These are phyloP conservation scores for Neobulgaria alba DNA, from an alignment of 2,329 filamentous ascomycete genomes.

Conservation along the genomic window DNA sequence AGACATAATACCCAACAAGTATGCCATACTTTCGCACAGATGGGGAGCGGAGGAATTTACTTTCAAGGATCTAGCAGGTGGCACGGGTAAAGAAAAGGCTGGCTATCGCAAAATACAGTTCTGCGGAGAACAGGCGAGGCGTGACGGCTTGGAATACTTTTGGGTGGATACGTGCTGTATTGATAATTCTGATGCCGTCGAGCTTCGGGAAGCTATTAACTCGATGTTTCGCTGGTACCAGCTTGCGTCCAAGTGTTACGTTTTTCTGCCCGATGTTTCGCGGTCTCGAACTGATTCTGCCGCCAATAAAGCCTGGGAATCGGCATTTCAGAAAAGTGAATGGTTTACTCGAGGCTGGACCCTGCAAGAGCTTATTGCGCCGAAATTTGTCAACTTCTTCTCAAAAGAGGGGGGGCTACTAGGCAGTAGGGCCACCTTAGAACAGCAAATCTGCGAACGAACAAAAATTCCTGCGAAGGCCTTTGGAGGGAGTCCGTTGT, in stretches of 20 bases:
- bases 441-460: conserved; percentile 14
- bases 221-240: conserved; percentile 5
- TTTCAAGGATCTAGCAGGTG: conserved; percentile 5
- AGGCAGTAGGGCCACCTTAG: conserved; percentile 13
- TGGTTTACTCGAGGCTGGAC: conserved; percentile 9
- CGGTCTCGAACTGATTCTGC: too few species aligned
- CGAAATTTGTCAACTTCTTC: conserved; percentile 12
- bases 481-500: conserved; percentile 11
- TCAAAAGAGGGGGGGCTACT: conserved; percentile 10
- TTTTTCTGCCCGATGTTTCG: conserved; percentile 7
- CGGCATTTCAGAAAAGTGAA: conserved; percentile 3
- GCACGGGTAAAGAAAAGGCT: conserved; percentile 2
- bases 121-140: conserved; percentile 4
- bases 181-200: neutral
- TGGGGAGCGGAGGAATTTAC: conserved; percentile 12
- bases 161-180: conserved; percentile 1
- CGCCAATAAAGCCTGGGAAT: conserved; percentile 4
- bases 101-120: conserved; percentile 5
- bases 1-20: conserved; percentile 11
- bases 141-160: conserved; percentile 2
- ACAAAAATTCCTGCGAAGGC: conserved; percentile 12
- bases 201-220: neutral
- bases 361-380: conserved; percentile 15
- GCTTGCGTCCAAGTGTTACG: conserved; percentile 4
- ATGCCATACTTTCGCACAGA: conserved; percentile 20